Base-by-base conservation (phyloP, 2,329 filamentous ascomycete species). In the Stagonosporopsis vannaccii region DNA sequence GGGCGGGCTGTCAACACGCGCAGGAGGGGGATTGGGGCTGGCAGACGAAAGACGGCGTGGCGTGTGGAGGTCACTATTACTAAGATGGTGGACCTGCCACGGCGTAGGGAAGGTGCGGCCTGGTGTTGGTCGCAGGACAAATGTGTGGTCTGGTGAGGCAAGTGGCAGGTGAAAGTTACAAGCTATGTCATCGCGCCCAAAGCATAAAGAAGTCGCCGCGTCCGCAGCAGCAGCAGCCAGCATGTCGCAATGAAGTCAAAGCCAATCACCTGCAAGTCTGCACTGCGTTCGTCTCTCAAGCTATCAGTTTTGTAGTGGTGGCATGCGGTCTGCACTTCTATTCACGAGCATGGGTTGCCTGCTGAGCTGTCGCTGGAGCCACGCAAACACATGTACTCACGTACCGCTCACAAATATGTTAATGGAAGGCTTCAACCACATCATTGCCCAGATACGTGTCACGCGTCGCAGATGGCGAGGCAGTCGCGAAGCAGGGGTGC, bases 11-110 rank as follows among this genome's bases (percentile, higher is more conserved):
- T 37, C 25, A 43, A 37, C 19, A 47, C 28, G 47, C 32, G 37
- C 37, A 17, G 19, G 48, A 32, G 51, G 33, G 36, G 41, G 28
- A n/a, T 30, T 15, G 35, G 11, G 22, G 39, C 13, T 19, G 33
- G 25, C 2, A n/a, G 30, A 32, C 12, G 4, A n/a, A 4, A 32
- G 39, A 8, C 8, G 28, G 45, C 23, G 22, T 30, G 35, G 35
- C 35, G 35, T 11, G 35, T 12, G 36, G 20, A 25, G 37, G 23
- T 17, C 45, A 19, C 28, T 42, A 48, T 56, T 58, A 37, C 44
- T 48, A 45, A 45, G 50, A 19, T 11, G 28, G 62, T 62, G 61
- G 62, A 39, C 64, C 64, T 59, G 60, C 63, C 63, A 66, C 63
- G 26, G 41, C 32, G 45, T 19, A 22, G 30, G 25, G 45, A 40